Evolutionary conservation across 768 basidiomycete genomes (phyloP).

Genomic region (Mycena rebaudengoi): DNA sequence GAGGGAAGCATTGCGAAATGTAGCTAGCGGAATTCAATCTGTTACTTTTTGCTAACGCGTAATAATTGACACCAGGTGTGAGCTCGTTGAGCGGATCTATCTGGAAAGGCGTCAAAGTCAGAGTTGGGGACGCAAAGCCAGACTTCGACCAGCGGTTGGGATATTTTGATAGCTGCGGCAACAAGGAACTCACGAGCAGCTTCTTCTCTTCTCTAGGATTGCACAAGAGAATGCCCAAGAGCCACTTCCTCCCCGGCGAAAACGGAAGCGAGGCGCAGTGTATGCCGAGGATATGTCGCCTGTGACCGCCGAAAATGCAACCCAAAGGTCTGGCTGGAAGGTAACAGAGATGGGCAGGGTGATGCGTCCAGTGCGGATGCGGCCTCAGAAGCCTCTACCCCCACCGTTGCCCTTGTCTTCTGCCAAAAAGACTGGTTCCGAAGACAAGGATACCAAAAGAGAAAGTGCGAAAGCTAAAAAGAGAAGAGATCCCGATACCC

Average conservation of each 20-base stretch:
- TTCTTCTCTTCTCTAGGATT: not conserved
- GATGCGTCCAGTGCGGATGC: slow-evolving; percentile 72
- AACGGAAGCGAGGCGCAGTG: slow-evolving; percentile 46
- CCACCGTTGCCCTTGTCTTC: slow-evolving; percentile 35
- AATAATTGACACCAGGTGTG: slow-evolving; percentile 57
- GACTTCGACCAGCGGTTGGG: slow-evolving; percentile 72
- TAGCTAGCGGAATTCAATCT: slow-evolving; percentile 41
- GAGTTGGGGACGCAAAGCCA: slow-evolving; percentile 85
- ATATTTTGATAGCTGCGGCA: not conserved
- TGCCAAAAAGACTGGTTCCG: slow-evolving; percentile 23
- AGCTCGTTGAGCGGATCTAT: slow-evolving; percentile 81
- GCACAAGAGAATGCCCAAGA: slow-evolving; percentile 16
- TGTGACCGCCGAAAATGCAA: slow-evolving; percentile 65
- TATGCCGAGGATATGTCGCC: slow-evolving; percentile 72
- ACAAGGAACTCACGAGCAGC: not conserved
- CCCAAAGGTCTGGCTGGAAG: slow-evolving; percentile 68
- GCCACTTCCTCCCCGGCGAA: slow-evolving; percentile 53
- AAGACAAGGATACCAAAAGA: slow-evolving; percentile 24
- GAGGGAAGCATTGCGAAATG: slow-evolving; percentile 69
- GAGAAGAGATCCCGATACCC: slow-evolving; percentile 56
- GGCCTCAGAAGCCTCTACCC: slow-evolving; percentile 69
- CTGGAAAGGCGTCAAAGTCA: slow-evolving; percentile 88
- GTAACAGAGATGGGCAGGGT: slow-evolving; percentile 73
- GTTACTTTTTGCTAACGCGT: not conserved
- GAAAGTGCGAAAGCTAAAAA: slow-evolving; percentile 55